phyloP scores from a whole-genome alignment of 768 basidiomycete genomes.

The Lactarius akahatsu region DNA sequence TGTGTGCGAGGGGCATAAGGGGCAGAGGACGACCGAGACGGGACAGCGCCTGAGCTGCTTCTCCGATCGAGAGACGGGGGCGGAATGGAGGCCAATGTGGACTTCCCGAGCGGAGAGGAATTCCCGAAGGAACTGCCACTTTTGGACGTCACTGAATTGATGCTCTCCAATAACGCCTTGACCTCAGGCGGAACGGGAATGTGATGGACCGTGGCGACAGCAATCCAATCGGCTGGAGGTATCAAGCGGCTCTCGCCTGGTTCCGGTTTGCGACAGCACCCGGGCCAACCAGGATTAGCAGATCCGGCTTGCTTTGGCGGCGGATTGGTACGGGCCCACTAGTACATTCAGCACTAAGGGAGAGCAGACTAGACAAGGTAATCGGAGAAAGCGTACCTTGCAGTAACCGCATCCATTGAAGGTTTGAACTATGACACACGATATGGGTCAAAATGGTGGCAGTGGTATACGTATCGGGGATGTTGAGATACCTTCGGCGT shows the following conservation, averaged over 20 bases:
- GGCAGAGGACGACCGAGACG: conserved; percentile 27
- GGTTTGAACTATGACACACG: conserved; percentile 55
- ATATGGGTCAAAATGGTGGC: conserved; percentile 27
- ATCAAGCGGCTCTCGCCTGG: conserved; percentile 60
- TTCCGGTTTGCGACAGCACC: conserved; percentile 79
- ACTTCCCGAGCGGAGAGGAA: conserved; percentile 15
- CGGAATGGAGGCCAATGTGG: conserved; percentile 27
- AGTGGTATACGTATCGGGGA: conserved; percentile 11
- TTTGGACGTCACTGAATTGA: conserved; percentile 38
- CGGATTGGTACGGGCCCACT: conserved; percentile 73
- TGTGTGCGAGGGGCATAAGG: conserved; percentile 28
- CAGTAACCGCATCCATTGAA: conserved; percentile 89
- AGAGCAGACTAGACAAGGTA: not conserved
- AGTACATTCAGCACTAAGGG: conserved; percentile 29
- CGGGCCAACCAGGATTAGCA: conserved; percentile 81
- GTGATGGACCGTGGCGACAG: conserved; percentile 72
- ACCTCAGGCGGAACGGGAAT: conserved; percentile 72
- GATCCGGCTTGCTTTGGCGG: conserved; percentile 54
- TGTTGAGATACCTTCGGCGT: conserved; percentile 71
- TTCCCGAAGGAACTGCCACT: conserved; percentile 31
- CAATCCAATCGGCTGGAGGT: conserved; percentile 74
- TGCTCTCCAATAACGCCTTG: conserved; percentile 61
- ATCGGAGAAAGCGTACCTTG: conserved; percentile 56
- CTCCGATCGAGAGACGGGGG: conserved; percentile 31
- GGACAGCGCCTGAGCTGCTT: conserved; percentile 30